Base-by-base conservation (phyloP, 441 rosid genomes). In the Arabidopsis lyrata region DNA sequence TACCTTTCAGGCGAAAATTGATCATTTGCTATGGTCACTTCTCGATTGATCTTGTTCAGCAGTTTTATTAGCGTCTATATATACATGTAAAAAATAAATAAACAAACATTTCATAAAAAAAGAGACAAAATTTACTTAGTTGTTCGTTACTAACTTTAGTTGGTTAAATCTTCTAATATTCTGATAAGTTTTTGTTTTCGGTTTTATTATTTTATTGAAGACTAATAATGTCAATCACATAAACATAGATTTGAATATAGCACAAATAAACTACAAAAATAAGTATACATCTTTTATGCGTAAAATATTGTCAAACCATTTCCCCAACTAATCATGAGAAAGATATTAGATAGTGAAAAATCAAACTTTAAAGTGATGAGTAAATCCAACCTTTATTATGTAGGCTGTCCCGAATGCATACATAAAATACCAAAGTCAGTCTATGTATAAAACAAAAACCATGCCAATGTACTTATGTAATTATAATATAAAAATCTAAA, bases 361-460 rank as follows among this genome's bases (percentile, higher is more conserved):
- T 35, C 1, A 15, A 2, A 31, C 0, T 39, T 11, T 11, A 9
- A 27, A 6, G 18, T 67, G 11, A 34, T 58, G 12, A 48, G 49
- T n/a, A 36, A 36, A 32, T 13, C 75, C 32, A 36, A 72, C 76
- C 54, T 72, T 41, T 29, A 8, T 41, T 52, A 69, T 72, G 54
- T 72, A 62, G 5, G 35, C 47, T 9, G 36, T 53, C 53, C 76
- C 53, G 32, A 9, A 49, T 10, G 31, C 11, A 8, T 24, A 8
- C 39, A 59, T 36, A 50, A 14, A 49, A 24, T 31, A 60, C 2
- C n/a, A 27, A 49, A 53, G 0, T 57, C 32, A 8, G 42, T 47
- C 3, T 5, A 10, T 47, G 8, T 15, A 3, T 16, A 15, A 15
- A 16, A 10, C 4, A 0, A 15, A 36, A 15, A 13, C 0, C 3